Evolutionary conservation across 2,329 filamentous ascomycete genomes (phyloP), one percentile per base, ranked within the genome.

Genomic region (Curvularia spicifera): DNA sequence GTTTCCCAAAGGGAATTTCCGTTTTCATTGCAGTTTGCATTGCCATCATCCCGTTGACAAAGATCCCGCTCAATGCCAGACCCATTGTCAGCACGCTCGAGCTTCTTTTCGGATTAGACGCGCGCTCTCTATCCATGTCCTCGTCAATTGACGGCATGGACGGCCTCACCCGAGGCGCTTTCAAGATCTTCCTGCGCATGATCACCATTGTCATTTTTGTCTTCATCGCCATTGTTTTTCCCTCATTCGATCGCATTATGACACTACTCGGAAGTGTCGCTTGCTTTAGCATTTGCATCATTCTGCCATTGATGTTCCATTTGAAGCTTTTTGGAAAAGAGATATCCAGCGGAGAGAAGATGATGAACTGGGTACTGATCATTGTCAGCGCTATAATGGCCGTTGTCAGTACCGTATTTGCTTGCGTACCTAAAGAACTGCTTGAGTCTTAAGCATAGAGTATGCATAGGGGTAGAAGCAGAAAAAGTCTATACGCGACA

Each of bases 251-350:
- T 74, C 88, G 89, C 51, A 93, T 97, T 71, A 96, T 96, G 88
- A 90, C 91, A 4, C 88, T 97, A 61, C 88, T 98, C 79, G 94
- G 95, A 12, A 91, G 90, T 39, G 90, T 93, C 3, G 84, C 97
- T 15, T 97, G 94, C 79, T 97, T 97, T 69, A 91, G 91, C 18
- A 96, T 98, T 65, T 98, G 94, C 78, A 88, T 98, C 65, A 93
- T 96, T 76, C 82, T 99, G 50, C 95, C 94, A 0, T 81, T 97
- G 31, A 85, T 88, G 4, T 98, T 99, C 73, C 93, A 98, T 72
- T 79, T 98, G 56, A 96, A 93, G 78, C 86, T 98, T 1, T 98
- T 96, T 74, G 87, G 88, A 46, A 83, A 87, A 49, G 88, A 94
- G 59, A 86, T 97, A 45, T 79, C 82, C 0, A 65, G 76, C 0